Conservation (phyloP, 148 eudicot genomes). For the Cornus florida region DNA sequence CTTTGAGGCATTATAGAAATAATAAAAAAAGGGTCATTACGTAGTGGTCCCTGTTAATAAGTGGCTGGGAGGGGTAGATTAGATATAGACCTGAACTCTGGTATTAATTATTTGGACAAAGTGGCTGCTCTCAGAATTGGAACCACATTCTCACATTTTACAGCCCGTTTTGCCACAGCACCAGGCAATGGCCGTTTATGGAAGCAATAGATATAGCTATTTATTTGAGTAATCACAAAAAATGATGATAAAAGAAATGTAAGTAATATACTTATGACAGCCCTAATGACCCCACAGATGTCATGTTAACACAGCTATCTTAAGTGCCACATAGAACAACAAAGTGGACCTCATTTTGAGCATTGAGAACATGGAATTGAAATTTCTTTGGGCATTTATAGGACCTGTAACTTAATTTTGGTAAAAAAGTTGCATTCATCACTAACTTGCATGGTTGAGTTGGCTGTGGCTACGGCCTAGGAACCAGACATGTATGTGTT, state of each 20-base stretch:
- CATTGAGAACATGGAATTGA: not conserved
- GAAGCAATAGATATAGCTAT: too few species aligned
- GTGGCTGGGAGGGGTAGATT: too few species aligned
- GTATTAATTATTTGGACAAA: too few species aligned
- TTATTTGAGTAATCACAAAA: not conserved
- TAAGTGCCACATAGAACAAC: not conserved
- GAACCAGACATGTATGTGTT: not conserved
- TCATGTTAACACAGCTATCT: not conserved
- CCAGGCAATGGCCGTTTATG: too few species aligned
- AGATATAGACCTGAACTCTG: too few species aligned
- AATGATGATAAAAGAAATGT: not conserved
- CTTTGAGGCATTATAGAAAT: too few species aligned
- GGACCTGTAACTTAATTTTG: not conserved
- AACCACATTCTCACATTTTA: too few species aligned
- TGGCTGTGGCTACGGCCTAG: not conserved
- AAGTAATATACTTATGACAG: not conserved
- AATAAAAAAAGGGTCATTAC: not conserved
- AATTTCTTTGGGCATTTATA: not conserved
- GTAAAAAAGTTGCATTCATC: not conserved
- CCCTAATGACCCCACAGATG: not conserved
- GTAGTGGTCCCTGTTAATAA: too few species aligned
- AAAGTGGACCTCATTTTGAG: not conserved
- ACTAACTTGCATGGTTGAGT: not conserved
- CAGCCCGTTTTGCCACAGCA: too few species aligned
- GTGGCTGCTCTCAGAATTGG: too few species aligned